A percentile compares a stretch with the other conserved stretches of the same genome.
These are phyloP conservation scores for Blastocystis sp. DNA, from an alignment of 352 stramenopile species.

Conservation along the genomic window DNA sequence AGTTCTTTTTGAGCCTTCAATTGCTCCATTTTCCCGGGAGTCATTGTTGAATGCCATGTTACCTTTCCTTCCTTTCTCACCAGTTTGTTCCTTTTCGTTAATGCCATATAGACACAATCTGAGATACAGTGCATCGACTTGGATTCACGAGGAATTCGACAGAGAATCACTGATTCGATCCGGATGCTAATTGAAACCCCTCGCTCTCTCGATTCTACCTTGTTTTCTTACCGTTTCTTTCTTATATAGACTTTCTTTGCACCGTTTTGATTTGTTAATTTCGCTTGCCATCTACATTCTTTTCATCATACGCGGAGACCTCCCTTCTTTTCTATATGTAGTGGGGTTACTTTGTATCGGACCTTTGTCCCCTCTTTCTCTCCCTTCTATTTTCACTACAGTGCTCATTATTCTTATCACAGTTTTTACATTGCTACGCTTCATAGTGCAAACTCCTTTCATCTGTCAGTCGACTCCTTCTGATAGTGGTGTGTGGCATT, in stretches of 20 bases:
- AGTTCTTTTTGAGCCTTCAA: neutral
- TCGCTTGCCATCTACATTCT: neutral
- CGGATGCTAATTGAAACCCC: neutral
- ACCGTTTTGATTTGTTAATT: neutral
- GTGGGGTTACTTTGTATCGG: neutral
- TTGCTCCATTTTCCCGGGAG: neutral
- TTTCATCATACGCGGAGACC: neutral
- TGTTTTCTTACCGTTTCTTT: neutral
- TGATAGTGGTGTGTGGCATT: neutral
- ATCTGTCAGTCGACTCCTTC: constrained; percentile 7
- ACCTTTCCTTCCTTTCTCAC: neutral
- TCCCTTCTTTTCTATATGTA: neutral
- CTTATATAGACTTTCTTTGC: neutral
- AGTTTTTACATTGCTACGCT: neutral
- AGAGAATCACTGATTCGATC: neutral
- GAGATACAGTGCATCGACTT: neutral
- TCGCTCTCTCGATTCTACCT: neutral
- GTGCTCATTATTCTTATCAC: neutral
- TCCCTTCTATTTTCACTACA: neutral
- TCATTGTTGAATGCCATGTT: neutral
- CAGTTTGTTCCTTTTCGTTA: neutral
- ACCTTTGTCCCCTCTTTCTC: neutral
- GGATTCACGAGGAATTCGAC: neutral
- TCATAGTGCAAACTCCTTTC: constrained; percentile 14
- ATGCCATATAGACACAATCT: neutral